Evolutionary conservation across 2,329 filamentous ascomycete species (phyloP).

Genomic region (Botrytis porri): DNA sequence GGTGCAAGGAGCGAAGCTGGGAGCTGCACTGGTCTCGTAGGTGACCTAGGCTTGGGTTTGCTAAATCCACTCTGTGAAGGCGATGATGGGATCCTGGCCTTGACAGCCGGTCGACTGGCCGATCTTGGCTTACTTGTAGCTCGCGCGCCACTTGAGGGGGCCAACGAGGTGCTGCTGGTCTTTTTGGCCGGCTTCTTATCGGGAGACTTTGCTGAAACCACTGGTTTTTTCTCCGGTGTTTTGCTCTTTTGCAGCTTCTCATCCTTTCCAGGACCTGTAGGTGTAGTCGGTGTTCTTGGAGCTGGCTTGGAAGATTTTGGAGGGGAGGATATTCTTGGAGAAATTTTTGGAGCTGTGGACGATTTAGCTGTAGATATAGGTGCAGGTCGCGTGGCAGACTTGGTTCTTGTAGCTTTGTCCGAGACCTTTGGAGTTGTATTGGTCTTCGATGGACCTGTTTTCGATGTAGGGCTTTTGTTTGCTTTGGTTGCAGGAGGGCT

Average conservation of each 20-base stretch:
- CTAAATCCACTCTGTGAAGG: conserved; percentile 42
- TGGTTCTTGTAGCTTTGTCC: conserved; percentile 8
- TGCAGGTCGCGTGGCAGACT: conserved; percentile 10
- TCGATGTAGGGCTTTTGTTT: conserved; percentile 4
- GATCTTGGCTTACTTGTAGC: conserved; percentile 30
- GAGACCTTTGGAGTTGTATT: background rate
- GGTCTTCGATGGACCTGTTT: conserved; percentile 6
- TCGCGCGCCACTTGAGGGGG: conserved; percentile 26
- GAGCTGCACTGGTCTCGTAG: conserved; percentile 64
- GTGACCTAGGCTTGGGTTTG: conserved; percentile 64
- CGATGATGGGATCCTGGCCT: conserved; percentile 32
- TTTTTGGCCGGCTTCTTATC: conserved; percentile 30
- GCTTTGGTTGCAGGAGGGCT: background rate
- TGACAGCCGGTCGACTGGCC: conserved; percentile 25
- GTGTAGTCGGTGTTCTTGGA: conserved; percentile 20
- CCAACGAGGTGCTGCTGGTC: conserved; percentile 25
- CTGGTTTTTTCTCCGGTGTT: conserved; percentile 25
- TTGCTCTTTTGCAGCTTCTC: conserved; percentile 23
- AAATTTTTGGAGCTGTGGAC: conserved; percentile 5
- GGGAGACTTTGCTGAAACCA: conserved; percentile 34
- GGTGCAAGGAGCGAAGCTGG: conserved; percentile 66
- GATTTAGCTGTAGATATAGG: conserved; percentile 15
- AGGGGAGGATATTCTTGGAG: conserved; percentile 21
- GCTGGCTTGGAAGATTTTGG: conserved; percentile 24
- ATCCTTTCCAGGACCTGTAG: background rate